These are phyloP conservation scores for Quercus robur DNA, from an alignment of 306 rosid species.

Conservation along the genomic window DNA sequence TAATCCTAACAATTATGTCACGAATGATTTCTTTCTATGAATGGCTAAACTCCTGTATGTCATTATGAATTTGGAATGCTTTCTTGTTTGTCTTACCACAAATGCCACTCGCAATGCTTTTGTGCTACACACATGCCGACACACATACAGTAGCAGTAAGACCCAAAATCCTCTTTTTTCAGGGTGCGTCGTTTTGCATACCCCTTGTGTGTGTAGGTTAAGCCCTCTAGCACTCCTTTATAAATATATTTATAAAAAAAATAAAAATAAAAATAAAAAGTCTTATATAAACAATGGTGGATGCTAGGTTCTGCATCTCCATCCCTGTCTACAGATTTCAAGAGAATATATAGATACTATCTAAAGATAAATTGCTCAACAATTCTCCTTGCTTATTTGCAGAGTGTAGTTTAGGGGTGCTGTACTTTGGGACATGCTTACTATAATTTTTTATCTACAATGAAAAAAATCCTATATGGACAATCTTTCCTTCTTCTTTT, in stretches of 20 bases:
- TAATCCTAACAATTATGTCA: background rate
- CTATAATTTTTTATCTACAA: background rate
- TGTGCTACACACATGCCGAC: background rate
- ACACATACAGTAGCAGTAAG: background rate
- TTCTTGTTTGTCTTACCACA: background rate
- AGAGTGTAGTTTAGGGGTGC: no score
- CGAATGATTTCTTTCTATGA: background rate
- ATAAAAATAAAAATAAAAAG: background rate
- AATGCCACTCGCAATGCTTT: background rate
- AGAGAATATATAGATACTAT: background rate
- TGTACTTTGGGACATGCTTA: background rate
- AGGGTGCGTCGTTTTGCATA: background rate
- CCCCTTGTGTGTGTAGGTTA: background rate
- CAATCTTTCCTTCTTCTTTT: no score
- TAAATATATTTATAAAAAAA: background rate
- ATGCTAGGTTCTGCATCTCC: background rate
- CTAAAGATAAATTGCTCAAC: background rate
- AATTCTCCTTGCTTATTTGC: background rate
- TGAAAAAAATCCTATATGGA: background rate
- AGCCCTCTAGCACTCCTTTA: background rate
- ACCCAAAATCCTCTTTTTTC: background rate
- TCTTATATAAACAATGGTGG: background rate
- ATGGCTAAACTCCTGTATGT: background rate
- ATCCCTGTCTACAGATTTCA: background rate
- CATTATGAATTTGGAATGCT: background rate